Percentiles rank a stretch among this genome's conserved stretches.
Conservation (phyloP, 768 basidiomycete species). For the Cubamyces lactineus region DNA sequence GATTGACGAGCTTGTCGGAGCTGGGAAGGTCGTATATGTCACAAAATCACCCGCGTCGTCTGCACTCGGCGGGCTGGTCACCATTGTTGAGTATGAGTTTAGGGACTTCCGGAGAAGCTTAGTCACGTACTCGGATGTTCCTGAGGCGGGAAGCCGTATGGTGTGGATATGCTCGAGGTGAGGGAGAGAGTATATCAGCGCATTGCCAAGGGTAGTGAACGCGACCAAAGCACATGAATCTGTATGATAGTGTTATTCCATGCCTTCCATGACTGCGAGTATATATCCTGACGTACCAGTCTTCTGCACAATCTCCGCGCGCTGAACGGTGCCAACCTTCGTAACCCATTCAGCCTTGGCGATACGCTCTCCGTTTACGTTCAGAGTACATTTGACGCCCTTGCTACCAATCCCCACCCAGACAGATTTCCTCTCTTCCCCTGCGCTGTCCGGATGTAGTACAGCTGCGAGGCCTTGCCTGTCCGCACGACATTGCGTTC, state of each 20-base stretch:
- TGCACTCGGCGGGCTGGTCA: conserved; percentile 41
- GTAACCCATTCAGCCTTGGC: conserved; percentile 67
- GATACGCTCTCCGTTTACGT: conserved; percentile 68
- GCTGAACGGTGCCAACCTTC: conserved; percentile 53
- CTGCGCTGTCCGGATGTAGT: conserved; percentile 24
- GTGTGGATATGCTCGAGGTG: conserved; percentile 60
- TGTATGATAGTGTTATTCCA: conserved; percentile 31
- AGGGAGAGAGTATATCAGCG: conserved; percentile 64
- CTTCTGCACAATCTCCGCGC: conserved; percentile 59
- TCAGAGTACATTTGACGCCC: conserved; percentile 56
- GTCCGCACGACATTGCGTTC: conserved; percentile 47
- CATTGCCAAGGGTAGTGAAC: conserved; percentile 53
- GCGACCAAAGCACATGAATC: conserved; percentile 54
- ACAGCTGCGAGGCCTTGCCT: conserved; percentile 46
- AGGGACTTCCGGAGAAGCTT: no score
- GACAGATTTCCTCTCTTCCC: conserved; percentile 31
- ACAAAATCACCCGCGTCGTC: conserved; percentile 62
- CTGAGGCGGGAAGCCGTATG: conserved; percentile 26
- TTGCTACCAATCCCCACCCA: conserved; percentile 60
- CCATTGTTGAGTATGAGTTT: background rate
- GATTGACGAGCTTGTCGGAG: conserved; percentile 12
- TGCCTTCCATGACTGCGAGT: background rate
- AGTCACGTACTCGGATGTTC: conserved; percentile 26
- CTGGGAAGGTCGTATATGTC: conserved; percentile 40
- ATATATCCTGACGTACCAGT: conserved; percentile 49